Base-by-base conservation (phyloP, 2,329 filamentous ascomycete species). In the Zymoseptoria crescenta region DNA sequence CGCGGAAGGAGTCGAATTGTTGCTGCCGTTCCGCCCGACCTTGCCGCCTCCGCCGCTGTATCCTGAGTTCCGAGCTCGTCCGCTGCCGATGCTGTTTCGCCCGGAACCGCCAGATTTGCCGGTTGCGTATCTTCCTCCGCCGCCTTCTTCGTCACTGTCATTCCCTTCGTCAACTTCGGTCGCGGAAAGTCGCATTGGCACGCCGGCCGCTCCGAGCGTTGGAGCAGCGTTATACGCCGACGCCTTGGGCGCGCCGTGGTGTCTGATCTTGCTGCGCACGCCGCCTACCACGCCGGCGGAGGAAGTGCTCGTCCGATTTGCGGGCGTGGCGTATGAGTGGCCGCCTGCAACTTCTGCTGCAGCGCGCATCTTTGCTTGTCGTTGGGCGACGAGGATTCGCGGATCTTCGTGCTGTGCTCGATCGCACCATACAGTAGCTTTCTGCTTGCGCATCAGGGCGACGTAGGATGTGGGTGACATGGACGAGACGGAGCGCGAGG, bases 381-480 rank as follows among this genome's bases (percentile, higher is more conserved):
- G 84, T 73, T 96, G 91, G 69, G 92, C 88, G 28, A 91, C 91
- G 3, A 87, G 78, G 59, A 94, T 78, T 55, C 91, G 83, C 0
- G 93, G 90, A 72, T 99, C 94, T 74, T 97, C 91, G 62, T 89
- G 86, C 73, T 99, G 94, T 8, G 93, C 84, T 56, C 92, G 87
- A 72, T 97, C 94, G 77, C 92, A 96, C 94, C 94, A 99, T 4
- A 99, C 94, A 0, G 94, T 99, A 30, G 91, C 94, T 74, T 97
- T 97, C 76, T 99, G 94, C 73, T 92, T 93, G 63, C 94, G 86
- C 77, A 99, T 87, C n/a, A 96, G 81, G 41, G 94, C 92, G 55
- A 99, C 94, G 74, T 99, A 99, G 64, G 91, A 87, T n/a, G 81
- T 81, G 1, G 87, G 77, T 62, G 83, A 82, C 16, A 79, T 72